Base-by-base conservation (phyloP, 2,329 filamentous ascomycete genomes). In the Fusarium zealandicum region DNA sequence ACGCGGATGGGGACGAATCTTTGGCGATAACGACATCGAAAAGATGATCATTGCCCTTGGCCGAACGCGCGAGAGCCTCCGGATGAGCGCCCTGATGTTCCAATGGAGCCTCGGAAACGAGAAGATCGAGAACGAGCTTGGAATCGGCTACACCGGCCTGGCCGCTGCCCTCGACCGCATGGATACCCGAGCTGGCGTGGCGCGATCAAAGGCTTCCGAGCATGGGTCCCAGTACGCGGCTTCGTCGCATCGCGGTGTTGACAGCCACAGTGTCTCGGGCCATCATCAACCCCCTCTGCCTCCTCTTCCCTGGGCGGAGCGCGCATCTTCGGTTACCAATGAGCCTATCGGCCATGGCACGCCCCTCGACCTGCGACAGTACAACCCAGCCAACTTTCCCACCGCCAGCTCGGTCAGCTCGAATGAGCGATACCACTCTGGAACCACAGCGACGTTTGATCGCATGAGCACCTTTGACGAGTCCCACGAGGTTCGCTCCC, bases 141-240 rank as follows among this genome's bases (percentile, higher is more conserved):
- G 85, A 14, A 87, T 88, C 38, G 87, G 87, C 36, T 90, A 88
- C 66, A 86, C 85, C 2, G 85, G 85, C 5, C 78, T 90, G 7
- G 82, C 84, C 1, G 86, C 86, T 9, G 86, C 86, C 3, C 78
- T 90, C 10, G 83, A 87, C 37, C 68, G 66, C 30, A 67, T 70
- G 38, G 71, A 73, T 11, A 61, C 61, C 8, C 65, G 66, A 7
- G 56, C 64, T 28, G 65, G 61, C 18, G 37, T 66, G 9, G 40
- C 63, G 3, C 48, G 61, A 20, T 45, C 63, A 27, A 65, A 63
- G 55, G 51, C 56, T 0, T 54, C 61, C 9, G 59, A 59, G 2
- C 39, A 49, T 14, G 38, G 41, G 20, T 69, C 66, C 12, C 57
- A 63, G 13, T 68, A 69, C 41, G 54, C 47, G n/a, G 59, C 61